Base-by-base conservation (phyloP, 148 eudicot species). In the Amaranthus hypochondriacus region DNA sequence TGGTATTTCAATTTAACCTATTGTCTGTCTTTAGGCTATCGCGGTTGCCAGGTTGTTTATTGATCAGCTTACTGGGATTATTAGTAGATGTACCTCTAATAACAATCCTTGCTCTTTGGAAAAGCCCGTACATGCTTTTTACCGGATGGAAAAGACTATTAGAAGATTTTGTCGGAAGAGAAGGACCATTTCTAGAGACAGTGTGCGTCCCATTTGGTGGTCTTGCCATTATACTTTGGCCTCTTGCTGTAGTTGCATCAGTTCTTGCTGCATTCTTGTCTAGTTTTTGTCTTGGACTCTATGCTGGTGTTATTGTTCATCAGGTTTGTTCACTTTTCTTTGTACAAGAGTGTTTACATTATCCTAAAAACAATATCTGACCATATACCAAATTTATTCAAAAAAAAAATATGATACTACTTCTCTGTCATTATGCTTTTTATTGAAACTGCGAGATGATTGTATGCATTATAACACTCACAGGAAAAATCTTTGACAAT, bases 161-260 rank as follows among this genome's bases (percentile, higher is more conserved):
- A 4, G 92, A 89, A 81, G 98, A 93, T 76, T 65, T 93, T 56
- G 59, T 91, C 53, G 97, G 98, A 68, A 80, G 97, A 79, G 95
- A 93, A 83, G 98, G 98, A 21, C 98, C 98, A 0, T 93, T 93
- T 74, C 81, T 91, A 18, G 97, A 93, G 88, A 81, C 97, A 5
- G 91, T 93, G 13, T 91, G 97, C 61, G 97, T 91, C 58, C 98
- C 98, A 0, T 93, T 93, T 86, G 98, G 97, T 47, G 98, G 90
- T 64, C 88, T 93, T 52, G 92, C 95, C 18, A 91, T 91, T 69
- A 64, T 91, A 15, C 81, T 93, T 3, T 93, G 98, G 97, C 97
- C 97, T 69, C 78, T 91, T 44, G 98, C 92, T 46, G 98, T 91
- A 5, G 66, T 83, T 13, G 97, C 87, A 48, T 83, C 91, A 10